Evolutionary conservation across 495 filamentous ascomycete genomes (phyloP).

Genomic region (Hyaloscypha hepaticicola): DNA sequence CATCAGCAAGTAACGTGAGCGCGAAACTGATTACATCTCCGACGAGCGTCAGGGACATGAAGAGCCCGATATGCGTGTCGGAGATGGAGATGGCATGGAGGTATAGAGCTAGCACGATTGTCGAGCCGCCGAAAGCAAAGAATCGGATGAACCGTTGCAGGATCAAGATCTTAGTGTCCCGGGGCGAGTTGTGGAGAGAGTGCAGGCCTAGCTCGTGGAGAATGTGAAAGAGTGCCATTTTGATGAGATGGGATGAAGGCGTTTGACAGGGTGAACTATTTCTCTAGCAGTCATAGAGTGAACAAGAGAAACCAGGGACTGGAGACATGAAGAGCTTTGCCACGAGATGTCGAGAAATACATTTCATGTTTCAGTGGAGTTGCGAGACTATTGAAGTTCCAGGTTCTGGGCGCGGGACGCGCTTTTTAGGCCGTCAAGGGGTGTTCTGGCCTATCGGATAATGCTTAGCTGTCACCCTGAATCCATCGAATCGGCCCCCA

Average conservation of each 20-base stretch:
- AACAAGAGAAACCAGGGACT: background rate
- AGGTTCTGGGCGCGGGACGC: background rate
- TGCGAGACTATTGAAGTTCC: background rate
- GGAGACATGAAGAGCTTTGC: background rate
- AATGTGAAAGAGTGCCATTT: background rate
- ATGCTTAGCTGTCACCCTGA: no score
- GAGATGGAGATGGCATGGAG: conserved; percentile 65
- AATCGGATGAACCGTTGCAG: conserved; percentile 72
- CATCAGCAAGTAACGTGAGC: conserved; percentile 73
- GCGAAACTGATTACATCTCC: conserved; percentile 76
- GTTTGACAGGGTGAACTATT: background rate
- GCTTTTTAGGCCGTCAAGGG: background rate
- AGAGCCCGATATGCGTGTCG: conserved; percentile 71
- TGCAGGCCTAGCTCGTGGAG: conserved; percentile 45
- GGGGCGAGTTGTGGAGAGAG: conserved; percentile 38
- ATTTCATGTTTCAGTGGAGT: background rate
- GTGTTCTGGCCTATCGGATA: background rate
- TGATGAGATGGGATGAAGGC: background rate
- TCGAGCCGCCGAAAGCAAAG: conserved; percentile 74
- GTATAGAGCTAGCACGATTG: conserved; percentile 70
- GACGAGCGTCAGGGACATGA: conserved; percentile 81
- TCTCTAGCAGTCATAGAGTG: background rate
- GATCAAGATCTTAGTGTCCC: conserved; percentile 70
- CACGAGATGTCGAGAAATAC: background rate
- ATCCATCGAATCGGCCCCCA: no score